These are phyloP conservation scores for Symmetrospora coprosmae DNA, from an alignment of 768 basidiomycete species.

Conservation along the genomic window DNA sequence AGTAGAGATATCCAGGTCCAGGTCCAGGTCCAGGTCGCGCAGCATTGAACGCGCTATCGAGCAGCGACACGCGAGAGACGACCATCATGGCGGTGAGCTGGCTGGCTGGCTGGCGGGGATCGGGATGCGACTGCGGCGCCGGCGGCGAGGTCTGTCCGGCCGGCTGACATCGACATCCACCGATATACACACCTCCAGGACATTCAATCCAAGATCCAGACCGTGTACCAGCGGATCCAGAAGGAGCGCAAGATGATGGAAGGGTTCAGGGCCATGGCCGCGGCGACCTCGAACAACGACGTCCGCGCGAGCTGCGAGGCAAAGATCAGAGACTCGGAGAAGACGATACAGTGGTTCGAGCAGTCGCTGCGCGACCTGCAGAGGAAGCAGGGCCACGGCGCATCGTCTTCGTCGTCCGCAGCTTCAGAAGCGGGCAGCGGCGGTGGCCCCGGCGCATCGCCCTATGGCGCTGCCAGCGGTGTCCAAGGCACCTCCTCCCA, in stretches of 20 bases:
- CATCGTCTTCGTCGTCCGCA: conserved; percentile 10
- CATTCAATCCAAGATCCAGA: conserved; percentile 54
- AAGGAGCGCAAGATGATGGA: conserved; percentile 86
- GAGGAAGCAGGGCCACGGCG: conserved; percentile 50
- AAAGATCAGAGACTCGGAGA: conserved; percentile 74
- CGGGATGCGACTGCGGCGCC: too few species aligned
- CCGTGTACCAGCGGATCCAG: conserved; percentile 75
- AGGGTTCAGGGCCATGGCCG: conserved; percentile 59
- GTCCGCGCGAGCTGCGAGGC: conserved; percentile 66
- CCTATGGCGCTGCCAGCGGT: background rate
- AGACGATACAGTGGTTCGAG: conserved; percentile 72
- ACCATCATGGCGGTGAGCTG: too few species aligned
- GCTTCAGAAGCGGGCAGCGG: background rate
- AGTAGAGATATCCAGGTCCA: too few species aligned
- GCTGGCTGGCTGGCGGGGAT: too few species aligned
- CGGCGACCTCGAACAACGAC: conserved; percentile 73
- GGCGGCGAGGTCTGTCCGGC: too few species aligned
- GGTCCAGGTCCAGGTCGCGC: too few species aligned
- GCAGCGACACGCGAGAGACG: too few species aligned
- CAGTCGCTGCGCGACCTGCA: conserved; percentile 69
- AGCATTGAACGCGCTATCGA: too few species aligned
- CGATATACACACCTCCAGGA: background rate
- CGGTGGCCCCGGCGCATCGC: background rate
- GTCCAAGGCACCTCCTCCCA: background rate
- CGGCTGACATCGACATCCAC: too few species aligned